Evolutionary conservation across 2,329 filamentous ascomycete genomes (phyloP).

Genomic region (Epichloe aotearoae): DNA sequence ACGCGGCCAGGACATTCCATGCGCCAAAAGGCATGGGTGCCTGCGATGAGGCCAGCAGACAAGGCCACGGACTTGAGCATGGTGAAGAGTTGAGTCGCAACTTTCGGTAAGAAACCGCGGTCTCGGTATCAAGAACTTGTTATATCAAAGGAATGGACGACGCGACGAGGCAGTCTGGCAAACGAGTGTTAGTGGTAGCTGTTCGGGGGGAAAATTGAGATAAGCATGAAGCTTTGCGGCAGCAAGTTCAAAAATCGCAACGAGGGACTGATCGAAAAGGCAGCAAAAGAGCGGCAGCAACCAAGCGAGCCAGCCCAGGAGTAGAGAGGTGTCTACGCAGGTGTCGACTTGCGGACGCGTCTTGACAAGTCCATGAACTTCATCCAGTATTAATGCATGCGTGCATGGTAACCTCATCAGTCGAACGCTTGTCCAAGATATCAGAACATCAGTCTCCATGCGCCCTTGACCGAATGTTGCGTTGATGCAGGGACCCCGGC

Average conservation of each 20-base stretch:
- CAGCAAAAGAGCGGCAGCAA: neutral
- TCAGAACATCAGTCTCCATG: no score
- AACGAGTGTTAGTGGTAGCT: slow-evolving; percentile 9
- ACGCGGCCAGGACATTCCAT: slow-evolving; percentile 66
- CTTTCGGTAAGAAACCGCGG: neutral
- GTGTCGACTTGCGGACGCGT: neutral
- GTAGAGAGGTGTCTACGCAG: neutral
- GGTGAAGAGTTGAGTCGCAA: slow-evolving; percentile 3
- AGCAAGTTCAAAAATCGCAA: neutral
- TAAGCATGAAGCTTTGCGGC: neutral
- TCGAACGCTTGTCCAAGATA: no score
- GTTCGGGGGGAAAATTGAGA: neutral
- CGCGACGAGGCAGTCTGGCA: slow-evolving; percentile 21
- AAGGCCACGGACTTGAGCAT: slow-evolving; percentile 24
- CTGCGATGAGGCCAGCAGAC: slow-evolving; percentile 20
- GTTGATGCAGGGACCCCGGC: neutral
- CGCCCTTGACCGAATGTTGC: neutral
- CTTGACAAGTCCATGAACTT: neutral
- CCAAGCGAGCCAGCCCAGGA: neutral
- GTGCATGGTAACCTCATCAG: no score
- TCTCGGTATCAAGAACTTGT: neutral
- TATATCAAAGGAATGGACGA: slow-evolving; percentile 20
- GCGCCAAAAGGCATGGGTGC: slow-evolving; percentile 62
- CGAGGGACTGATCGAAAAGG: neutral
- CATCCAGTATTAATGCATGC: no score